phyloP scores from a whole-genome alignment of 352 stramenopile species.

The Elongisporangium anandrum region DNA sequence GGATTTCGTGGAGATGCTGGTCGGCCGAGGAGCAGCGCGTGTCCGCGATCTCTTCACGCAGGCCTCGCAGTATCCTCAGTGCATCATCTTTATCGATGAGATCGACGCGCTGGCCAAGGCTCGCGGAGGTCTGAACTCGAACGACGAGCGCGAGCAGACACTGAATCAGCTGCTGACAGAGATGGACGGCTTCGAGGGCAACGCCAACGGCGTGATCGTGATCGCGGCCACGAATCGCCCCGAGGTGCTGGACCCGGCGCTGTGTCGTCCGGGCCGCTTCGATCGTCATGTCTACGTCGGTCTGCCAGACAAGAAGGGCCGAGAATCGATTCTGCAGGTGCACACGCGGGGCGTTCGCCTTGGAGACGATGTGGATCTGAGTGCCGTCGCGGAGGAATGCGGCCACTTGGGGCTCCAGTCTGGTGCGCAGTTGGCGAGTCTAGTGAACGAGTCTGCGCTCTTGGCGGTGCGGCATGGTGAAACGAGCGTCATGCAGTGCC shows the following conservation, averaged over 20 bases:
- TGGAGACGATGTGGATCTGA: constrained; percentile 46
- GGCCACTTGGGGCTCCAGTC: constrained; percentile 56
- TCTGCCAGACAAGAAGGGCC: constrained; percentile 89
- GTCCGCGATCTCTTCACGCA: constrained; percentile 94
- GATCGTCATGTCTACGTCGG: constrained; percentile 96
- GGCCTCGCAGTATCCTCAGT: constrained; percentile 92
- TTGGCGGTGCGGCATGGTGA: constrained; percentile 69
- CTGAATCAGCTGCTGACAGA: constrained; percentile 91
- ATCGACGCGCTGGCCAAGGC: constrained; percentile 93
- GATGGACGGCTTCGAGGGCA: constrained; percentile 91
- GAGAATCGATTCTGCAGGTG: constrained; percentile 75
- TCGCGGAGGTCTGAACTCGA: constrained; percentile 84
- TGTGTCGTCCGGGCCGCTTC: constrained; percentile 95
- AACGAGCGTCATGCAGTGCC: constrained; percentile 47
- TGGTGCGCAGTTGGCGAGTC: constrained; percentile 68
- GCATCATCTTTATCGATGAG: constrained; percentile 98
- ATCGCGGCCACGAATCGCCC: constrained; percentile 96
- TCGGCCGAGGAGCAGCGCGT: constrained; percentile 91
- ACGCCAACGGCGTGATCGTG: constrained; percentile 91
- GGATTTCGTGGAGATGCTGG: constrained; percentile 98
- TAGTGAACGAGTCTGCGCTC: constrained; percentile 83
- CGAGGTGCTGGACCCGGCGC: constrained; percentile 93
- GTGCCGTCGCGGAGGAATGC: constrained; percentile 47
- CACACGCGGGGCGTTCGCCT: constrained; percentile 60
- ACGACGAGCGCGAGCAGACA: constrained; percentile 96